These are phyloP conservation scores for Blumeriella jaapii DNA, from an alignment of 2,329 filamentous ascomycete genomes.

Conservation along the genomic window DNA sequence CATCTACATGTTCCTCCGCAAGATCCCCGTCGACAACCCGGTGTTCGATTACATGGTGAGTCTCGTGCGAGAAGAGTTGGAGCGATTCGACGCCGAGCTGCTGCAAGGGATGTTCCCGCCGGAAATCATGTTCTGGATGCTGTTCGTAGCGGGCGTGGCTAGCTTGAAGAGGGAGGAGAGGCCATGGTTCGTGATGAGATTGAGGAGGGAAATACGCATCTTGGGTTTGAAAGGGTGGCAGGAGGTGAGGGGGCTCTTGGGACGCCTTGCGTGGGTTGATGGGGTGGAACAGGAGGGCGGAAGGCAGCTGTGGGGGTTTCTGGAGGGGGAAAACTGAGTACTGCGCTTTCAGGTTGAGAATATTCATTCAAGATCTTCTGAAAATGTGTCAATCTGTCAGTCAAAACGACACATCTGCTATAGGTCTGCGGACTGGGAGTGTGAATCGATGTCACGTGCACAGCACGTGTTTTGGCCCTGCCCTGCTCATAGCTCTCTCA, in stretches of 20 bases:
- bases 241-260: neutral
- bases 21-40: neutral
- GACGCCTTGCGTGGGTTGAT: neutral
- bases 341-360: no score
- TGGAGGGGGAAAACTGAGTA: no score
- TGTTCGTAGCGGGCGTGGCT: neutral
- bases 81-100: neutral
- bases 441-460: no score
- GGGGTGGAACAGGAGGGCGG: neutral
- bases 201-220: no score
- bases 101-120: neutral
- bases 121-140: neutral
- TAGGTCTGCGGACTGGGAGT: no score
- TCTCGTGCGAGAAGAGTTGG: neutral
- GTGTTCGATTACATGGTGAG: neutral
- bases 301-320: neutral
- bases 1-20: neutral
- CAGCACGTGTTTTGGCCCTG: no score
- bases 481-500: no score
- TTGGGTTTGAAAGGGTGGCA: neutral
- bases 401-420: no score
- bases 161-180: neutral
- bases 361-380: no score
- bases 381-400: no score
- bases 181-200: neutral